Conservation (phyloP, 148 eudicot species). For the Nyssa sinensis region DNA sequence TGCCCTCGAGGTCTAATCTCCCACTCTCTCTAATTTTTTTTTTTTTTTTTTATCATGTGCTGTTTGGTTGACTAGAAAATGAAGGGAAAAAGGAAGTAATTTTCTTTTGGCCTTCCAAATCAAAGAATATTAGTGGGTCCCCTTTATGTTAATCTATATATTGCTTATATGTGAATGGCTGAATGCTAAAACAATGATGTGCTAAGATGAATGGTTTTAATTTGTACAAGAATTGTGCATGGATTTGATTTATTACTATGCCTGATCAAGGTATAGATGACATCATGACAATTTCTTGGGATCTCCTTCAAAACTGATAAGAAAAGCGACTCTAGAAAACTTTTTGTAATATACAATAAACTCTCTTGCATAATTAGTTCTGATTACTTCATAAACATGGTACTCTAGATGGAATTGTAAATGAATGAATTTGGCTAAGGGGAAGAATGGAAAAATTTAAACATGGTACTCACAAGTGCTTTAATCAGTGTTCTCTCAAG, state of each 20-base stretch:
- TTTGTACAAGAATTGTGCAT: background rate
- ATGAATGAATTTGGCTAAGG: background rate
- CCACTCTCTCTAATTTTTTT: background rate
- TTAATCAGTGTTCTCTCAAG: background rate
- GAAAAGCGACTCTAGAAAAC: background rate
- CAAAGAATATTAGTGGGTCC: background rate
- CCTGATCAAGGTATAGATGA: background rate
- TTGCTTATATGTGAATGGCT: background rate
- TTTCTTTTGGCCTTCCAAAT: background rate
- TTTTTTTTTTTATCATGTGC: background rate
- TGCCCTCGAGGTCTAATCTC: slow-evolving; percentile 71
- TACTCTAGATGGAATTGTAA: background rate
- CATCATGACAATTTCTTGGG: background rate
- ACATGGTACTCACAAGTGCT: background rate
- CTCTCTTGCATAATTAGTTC: background rate
- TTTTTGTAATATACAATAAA: background rate
- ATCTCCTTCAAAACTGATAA: background rate
- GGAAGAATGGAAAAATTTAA: background rate
- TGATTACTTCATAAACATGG: background rate
- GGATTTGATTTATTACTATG: too few relatives aligned
- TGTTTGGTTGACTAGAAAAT: slow-evolving; percentile 5
- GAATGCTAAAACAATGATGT: too few relatives aligned
- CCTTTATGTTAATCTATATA: background rate
- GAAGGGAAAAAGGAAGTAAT: background rate
- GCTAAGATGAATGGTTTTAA: too few relatives aligned